Evolutionary conservation across 202 grass and related monocot genomes (phyloP).

Genomic region (Bolboschoenoplectus hybrid): DNA sequence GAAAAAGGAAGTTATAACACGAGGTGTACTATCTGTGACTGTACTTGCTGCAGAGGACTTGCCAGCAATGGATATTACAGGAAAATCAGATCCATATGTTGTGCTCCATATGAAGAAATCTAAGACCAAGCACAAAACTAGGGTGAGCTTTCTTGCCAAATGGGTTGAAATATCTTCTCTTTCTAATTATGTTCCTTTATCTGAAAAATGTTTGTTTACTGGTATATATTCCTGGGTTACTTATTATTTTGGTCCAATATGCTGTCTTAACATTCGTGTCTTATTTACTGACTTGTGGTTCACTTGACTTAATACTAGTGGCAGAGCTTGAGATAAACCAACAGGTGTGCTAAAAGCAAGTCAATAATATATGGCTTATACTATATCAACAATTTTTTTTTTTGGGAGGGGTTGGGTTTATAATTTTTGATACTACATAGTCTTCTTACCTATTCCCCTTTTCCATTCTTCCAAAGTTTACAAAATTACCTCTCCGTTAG

Average conservation of each 20-base stretch:
- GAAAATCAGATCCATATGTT: slow-evolving; percentile 93
- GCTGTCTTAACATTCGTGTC: too few species aligned
- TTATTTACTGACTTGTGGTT: too few species aligned
- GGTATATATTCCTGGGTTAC: too few species aligned
- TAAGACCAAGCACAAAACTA: slow-evolving; percentile 92
- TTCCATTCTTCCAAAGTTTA: background rate
- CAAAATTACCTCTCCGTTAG: background rate
- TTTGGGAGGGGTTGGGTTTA: too few species aligned
- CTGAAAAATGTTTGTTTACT: background rate
- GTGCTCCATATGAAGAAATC: slow-evolving; percentile 83
- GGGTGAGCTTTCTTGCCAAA: slow-evolving; percentile 54
- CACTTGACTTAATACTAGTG: too few species aligned
- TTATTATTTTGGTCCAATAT: too few species aligned
- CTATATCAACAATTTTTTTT: too few species aligned
- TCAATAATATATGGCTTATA: too few species aligned
- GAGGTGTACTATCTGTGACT: slow-evolving; percentile 84
- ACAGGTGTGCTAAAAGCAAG: too few species aligned
- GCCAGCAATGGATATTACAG: slow-evolving; percentile 84
- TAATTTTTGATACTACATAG: too few species aligned
- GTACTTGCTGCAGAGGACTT: slow-evolving; percentile 79
- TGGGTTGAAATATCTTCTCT: background rate
- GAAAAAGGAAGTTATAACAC: slow-evolving; percentile 82
- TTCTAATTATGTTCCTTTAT: background rate
- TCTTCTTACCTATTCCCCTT: background rate
- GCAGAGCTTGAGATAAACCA: too few species aligned